Percentiles rank a stretch among this genome's conserved stretches.
Evolutionary conservation across 176 grass and related monocot species (phyloP).

Genomic region (Juncus effusus): DNA sequence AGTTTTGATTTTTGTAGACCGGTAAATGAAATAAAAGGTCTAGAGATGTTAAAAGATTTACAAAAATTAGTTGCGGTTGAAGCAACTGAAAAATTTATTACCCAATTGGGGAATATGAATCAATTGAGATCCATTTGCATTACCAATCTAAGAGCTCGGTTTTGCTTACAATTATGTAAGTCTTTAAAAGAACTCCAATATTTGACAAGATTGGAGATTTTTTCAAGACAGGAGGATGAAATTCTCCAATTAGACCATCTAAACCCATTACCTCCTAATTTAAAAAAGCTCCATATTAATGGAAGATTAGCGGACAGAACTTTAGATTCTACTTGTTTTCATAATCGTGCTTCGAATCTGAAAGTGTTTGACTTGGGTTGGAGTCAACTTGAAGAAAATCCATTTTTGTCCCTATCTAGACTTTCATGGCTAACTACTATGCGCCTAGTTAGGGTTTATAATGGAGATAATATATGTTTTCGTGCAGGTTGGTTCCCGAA

Average conservation of each 20-base stretch:
- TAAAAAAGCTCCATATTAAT: conserved; percentile 20
- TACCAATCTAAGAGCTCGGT: not conserved
- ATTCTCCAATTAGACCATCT: conserved; percentile 1
- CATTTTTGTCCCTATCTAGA: not conserved
- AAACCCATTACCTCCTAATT: not conserved
- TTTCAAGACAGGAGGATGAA: not conserved
- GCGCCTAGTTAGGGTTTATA: not conserved
- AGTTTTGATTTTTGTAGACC: not conserved
- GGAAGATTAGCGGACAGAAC: not conserved
- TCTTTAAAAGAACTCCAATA: not conserved
- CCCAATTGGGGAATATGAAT: conserved; percentile 1
- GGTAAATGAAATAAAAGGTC: not conserved
- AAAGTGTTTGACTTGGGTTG: not conserved
- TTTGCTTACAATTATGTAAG: not conserved
- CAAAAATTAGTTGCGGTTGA: not conserved
- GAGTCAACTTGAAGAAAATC: conserved; percentile 10
- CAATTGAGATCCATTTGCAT: not conserved
- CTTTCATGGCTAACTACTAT: not conserved
- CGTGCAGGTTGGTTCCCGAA: conserved; percentile 1
- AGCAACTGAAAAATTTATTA: not conserved
- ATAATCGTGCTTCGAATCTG: not conserved
- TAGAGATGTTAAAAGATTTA: conserved; percentile 1
- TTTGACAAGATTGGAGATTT: not conserved
- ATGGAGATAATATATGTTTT: not conserved
- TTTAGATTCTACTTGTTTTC: not conserved